Conservation (phyloP, 495 filamentous ascomycete genomes). For the Penicillium angulare region DNA sequence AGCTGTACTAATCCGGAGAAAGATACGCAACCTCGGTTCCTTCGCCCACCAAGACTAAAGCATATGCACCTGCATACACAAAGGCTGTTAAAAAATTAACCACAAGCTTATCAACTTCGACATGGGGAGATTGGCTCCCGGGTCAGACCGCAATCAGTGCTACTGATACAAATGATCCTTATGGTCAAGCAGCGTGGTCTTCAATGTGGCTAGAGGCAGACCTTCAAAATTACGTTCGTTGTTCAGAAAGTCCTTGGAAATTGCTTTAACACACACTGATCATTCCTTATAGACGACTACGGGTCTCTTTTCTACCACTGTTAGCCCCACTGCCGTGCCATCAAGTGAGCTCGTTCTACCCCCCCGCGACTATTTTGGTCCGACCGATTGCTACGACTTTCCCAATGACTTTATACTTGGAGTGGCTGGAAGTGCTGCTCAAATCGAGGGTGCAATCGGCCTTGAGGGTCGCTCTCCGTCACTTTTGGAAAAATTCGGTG, state of each 20-base stretch:
- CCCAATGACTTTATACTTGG: constrained; percentile 52
- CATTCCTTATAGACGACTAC: constrained; percentile 16
- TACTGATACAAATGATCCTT: constrained; percentile 27
- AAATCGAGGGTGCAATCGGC: constrained; percentile 48
- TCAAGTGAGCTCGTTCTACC: constrained; percentile 35
- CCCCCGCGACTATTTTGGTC: constrained; percentile 28
- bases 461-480: constrained; percentile 44
- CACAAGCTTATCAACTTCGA: constrained; percentile 20
- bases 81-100: constrained; percentile 18
- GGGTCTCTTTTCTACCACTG: constrained; percentile 31
- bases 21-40: constrained; percentile 29
- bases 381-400: constrained; percentile 29
- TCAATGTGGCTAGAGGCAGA: constrained; percentile 30
- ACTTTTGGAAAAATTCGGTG: constrained; percentile 33
- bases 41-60: constrained; percentile 21
- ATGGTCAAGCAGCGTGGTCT: constrained; percentile 37
- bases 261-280: neutral
- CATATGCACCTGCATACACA: constrained; percentile 19
- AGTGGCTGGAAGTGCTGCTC: constrained; percentile 47
- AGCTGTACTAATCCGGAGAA: constrained; percentile 2
- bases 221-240: constrained; percentile 26
- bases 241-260: neutral
- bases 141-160: constrained; percentile 22
- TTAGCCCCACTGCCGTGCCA: constrained; percentile 33
- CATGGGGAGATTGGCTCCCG: constrained; percentile 34